Conservation (phyloP, 2,329 filamentous ascomycete genomes). For the Chaetomium sp. region DNA sequence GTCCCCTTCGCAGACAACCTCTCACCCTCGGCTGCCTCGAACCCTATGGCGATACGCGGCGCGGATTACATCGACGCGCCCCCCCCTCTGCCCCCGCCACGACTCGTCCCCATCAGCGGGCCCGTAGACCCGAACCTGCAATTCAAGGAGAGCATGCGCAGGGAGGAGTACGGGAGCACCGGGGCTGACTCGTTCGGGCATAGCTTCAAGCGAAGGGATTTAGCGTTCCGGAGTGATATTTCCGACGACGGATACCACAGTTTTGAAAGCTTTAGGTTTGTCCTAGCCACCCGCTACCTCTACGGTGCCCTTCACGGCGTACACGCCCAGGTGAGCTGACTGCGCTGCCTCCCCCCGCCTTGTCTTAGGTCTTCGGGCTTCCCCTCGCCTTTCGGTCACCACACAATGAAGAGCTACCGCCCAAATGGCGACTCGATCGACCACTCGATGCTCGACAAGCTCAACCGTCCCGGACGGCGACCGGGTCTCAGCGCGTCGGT, state of each 20-base stretch:
- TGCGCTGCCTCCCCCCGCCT: not conserved
- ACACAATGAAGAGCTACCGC: conserved; percentile 48
- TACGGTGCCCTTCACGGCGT: not conserved
- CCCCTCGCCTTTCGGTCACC: conserved; percentile 47
- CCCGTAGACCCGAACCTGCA: conserved; percentile 37
- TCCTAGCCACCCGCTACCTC: not conserved
- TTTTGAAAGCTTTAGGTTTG: conserved; percentile 34
- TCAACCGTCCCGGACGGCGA: conserved; percentile 51
- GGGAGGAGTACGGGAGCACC: conserved; percentile 38
- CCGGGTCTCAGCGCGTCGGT: conserved; percentile 49
- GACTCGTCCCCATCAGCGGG: conserved; percentile 42
- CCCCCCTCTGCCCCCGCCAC: conserved; percentile 52
- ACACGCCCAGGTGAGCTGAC: not conserved
- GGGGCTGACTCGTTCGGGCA: conserved; percentile 41
- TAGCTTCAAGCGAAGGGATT: conserved; percentile 42
- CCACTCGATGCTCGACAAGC: conserved; percentile 56
- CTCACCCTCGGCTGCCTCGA: conserved; percentile 34
- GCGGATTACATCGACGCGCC: conserved; percentile 41
- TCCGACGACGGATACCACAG: conserved; percentile 38
- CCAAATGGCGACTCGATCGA: conserved; percentile 52
- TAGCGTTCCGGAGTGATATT: conserved; percentile 25
- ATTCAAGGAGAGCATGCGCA: conserved; percentile 32
- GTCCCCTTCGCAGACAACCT: conserved; percentile 31
- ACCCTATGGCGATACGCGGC: conserved; percentile 49
- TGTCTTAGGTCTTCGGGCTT: conserved; percentile 31